Base-by-base conservation (phyloP, 169 alveolate species). In the Plasmodium adleri region DNA sequence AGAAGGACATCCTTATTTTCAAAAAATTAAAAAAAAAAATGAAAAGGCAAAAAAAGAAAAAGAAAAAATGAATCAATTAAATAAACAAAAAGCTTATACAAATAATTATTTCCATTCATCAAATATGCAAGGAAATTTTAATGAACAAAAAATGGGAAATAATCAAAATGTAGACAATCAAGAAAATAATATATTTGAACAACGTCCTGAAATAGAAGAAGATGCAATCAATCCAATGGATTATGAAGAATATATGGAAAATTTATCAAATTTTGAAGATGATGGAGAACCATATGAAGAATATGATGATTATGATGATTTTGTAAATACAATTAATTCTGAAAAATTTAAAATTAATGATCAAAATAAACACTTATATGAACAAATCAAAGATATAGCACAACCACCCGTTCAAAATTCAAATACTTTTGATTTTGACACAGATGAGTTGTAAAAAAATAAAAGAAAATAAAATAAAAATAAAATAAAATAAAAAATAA, bases 231-330 rank as follows among this genome's bases (percentile, higher is more conserved):
- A 70, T 5, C 50, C 47, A 22, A 3, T 13, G 32, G 75, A 75
- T 20, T 60, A 75, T 4, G 5, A 22, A 12, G 83, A 39, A 0
- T 32, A 72, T 3, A 28, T 3, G 22, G 83, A 72, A 17, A 66
- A 72, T 26, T 39, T 39, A 39, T 39, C 47, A 39, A 39, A 39
- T 39, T 5, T n/a, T 5, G 64, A 75, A 1, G 75, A 66, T 1
- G 88, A 54, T 17, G 87, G 62, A 0, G 56, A 52, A 20, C 32
- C 32, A 22, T 56, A 72, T 24, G 92, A 86, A 2, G 88, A 72
- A 7, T 50, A 86, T 47, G 56, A 71, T 54, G 87, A 85, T 20
- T 50, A 85, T 85, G 86, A 85, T 13, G 70, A 86, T 52, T 72
- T 39, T 26, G 9, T 70, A 24, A 50, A 72, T 3, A 59, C 45